A percentile compares a stretch with the other conserved stretches of the same genome.
phyloP scores from a whole-genome alignment of 176 grass and related monocot species.

The Elymus sibiricus region DNA sequence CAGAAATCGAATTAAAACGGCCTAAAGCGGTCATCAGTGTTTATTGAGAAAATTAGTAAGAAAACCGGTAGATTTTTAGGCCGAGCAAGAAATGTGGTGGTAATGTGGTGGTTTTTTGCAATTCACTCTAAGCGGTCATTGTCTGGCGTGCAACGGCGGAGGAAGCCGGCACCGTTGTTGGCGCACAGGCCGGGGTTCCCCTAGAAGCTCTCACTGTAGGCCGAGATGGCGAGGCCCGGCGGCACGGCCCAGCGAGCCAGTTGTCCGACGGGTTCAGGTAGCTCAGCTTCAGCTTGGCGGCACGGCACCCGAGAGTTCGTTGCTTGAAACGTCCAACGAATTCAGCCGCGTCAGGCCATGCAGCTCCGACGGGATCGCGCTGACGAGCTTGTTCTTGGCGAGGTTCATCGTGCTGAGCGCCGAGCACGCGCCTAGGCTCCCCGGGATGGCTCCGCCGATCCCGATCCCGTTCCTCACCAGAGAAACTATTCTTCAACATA shows the following conservation, averaged over 20 bases:
- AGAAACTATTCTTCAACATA: constrained; percentile 75
- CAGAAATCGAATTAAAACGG: no score
- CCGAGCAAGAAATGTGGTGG: no score
- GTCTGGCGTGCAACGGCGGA: constrained; percentile 43
- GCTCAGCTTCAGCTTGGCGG: constrained; percentile 64
- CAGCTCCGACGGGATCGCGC: constrained; percentile 54
- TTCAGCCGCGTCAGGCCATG: constrained; percentile 50
- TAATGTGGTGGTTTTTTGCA: no score
- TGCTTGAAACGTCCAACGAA: constrained; percentile 57
- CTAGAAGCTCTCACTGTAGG: constrained; percentile 57
- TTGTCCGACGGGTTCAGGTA: constrained; percentile 61
- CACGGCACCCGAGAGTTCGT: constrained; percentile 53
- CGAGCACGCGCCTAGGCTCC: constrained; percentile 53
- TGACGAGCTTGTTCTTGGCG: constrained; percentile 49
- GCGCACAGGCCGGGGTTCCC: constrained; percentile 71
- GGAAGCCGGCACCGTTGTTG: constrained; percentile 19
- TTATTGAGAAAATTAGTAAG: no score
- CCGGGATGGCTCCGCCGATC: constrained; percentile 52
- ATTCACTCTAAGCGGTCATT: no score
- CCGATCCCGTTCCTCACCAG: constrained; percentile 45
- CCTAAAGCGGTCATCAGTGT: no score
- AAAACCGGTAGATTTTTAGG: no score
- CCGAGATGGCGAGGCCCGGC: constrained; percentile 48
- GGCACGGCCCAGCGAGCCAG: constrained; percentile 54
- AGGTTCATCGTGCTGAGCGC: constrained; percentile 52